Evolutionary conservation across 2,329 filamentous ascomycete genomes (phyloP).

Genomic region (Aspergillus ustus): DNA sequence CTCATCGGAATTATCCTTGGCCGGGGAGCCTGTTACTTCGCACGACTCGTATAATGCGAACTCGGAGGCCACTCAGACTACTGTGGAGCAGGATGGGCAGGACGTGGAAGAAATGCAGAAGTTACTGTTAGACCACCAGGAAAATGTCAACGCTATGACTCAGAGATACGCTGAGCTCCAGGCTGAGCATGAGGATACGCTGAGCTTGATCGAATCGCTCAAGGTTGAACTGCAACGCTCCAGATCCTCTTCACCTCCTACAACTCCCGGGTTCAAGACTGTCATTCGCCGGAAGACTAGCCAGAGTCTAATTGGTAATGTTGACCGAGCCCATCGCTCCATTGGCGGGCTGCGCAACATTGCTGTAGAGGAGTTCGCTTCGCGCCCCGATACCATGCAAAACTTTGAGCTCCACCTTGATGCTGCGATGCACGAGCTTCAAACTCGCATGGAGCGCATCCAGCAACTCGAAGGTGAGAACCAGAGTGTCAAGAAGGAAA

Average conservation of each 20-base stretch:
- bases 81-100: slow-evolving; percentile 39
- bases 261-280: slow-evolving; percentile 49
- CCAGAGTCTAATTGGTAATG: slow-evolving; percentile 76
- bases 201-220: slow-evolving; percentile 87
- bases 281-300: slow-evolving; percentile 92
- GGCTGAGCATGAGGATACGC: slow-evolving; percentile 76
- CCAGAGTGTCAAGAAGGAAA: slow-evolving; percentile 83
- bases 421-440: slow-evolving; percentile 88
- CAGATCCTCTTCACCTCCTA: slow-evolving; percentile 65
- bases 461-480: slow-evolving; percentile 88
- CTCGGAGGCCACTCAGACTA: slow-evolving; percentile 37
- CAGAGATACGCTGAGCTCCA: slow-evolving; percentile 84
- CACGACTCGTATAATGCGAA: slow-evolving; percentile 67
- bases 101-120: slow-evolving; percentile 75
- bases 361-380: slow-evolving; percentile 82
- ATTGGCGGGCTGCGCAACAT: slow-evolving; percentile 89
- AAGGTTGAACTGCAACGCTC: slow-evolving; percentile 84
- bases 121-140: slow-evolving; percentile 76
- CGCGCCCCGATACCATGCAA: slow-evolving; percentile 81
- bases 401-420: slow-evolving; percentile 92
- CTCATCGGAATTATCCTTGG: slow-evolving; percentile 90
- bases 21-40: slow-evolving; percentile 73
- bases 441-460: slow-evolving; percentile 83
- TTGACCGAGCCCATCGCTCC: slow-evolving; percentile 89
- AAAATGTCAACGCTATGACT: slow-evolving; percentile 72